These are phyloP conservation scores for Pseudocercospora eumusae DNA, from an alignment of 2,329 filamentous ascomycete species.

Conservation along the genomic window DNA sequence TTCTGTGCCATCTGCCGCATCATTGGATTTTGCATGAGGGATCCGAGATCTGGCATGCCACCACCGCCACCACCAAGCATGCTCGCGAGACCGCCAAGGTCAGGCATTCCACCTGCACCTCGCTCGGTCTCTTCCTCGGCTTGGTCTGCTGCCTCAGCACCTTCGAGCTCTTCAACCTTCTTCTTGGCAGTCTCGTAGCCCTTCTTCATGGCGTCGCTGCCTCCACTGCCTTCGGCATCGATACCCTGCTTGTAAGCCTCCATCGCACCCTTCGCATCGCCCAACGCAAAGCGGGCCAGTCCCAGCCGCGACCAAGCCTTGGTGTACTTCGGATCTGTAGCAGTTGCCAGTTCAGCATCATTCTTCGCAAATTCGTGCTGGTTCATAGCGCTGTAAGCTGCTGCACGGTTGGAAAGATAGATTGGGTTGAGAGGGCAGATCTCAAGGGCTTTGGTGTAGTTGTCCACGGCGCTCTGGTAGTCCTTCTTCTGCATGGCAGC, in stretches of 20 bases:
- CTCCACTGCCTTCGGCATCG: constrained; percentile 88
- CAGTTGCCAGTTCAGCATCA: constrained; percentile 88
- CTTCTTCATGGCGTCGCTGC: constrained; percentile 96
- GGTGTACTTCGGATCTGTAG: constrained; percentile 87
- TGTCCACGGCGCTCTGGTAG: constrained; percentile 76
- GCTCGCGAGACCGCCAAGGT: constrained; percentile 44
- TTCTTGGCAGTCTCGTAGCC: constrained; percentile 91
- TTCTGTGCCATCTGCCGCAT: constrained; percentile 96
- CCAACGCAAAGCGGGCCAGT: constrained; percentile 85
- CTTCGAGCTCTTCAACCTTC: constrained; percentile 77
- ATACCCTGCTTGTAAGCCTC: constrained; percentile 93
- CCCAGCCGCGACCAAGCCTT: constrained; percentile 96
- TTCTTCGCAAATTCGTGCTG: constrained; percentile 81
- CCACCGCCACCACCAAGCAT: constrained; percentile 63
- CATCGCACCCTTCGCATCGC: constrained; percentile 87
- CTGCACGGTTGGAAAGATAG: constrained; percentile 96
- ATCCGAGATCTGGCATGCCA: constrained; percentile 83
- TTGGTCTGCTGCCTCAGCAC: constrained; percentile 43
- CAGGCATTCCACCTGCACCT: constrained; percentile 47
- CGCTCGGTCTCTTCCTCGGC: constrained; percentile 30
- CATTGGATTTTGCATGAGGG: constrained; percentile 97
- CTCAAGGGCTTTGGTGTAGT: constrained; percentile 83
- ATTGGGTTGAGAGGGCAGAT: constrained; percentile 85
- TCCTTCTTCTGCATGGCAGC: constrained; percentile 94
- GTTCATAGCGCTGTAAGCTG: constrained; percentile 80